Base-by-base conservation (phyloP, 148 eudicot species). In the Chenopodium suecicum region DNA sequence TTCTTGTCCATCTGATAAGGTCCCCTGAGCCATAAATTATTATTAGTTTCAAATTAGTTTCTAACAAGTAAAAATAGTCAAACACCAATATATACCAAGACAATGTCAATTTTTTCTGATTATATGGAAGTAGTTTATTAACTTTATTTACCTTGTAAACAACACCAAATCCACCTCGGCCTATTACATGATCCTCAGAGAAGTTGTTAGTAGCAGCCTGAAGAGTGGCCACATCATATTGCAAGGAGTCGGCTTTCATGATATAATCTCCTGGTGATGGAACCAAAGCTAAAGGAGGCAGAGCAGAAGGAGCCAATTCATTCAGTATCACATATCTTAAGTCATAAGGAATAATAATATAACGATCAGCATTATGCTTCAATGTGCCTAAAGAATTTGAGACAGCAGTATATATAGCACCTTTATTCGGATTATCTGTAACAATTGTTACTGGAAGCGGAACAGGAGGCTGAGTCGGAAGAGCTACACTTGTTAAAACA, bases 101-200 rank as follows among this genome's bases (percentile, higher is more conserved):
- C 54, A 48, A 48, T 50, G 54, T 50, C 54, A 50, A 12, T 11
- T 12, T 50, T 2, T 13, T 17, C 62, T 13, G 22, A 56, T 4
- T 56, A 56, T 17, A 17, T 27, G 19, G 41, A 12, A 66, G 27
- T 67, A 58, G 14, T 7, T 56, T 20, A 54, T 16, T 75, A 22
- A 75, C 64, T 7, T 56, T 20, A 75, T 16, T 75, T 34, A 75
- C 64, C 63, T 75, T 75, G 9, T 75, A 75, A 60, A 32, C 78
- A 75, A 29, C 63, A 75, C 47, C 78, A 58, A 75, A 75, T 34
- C 78, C 78, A 31, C 48, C 63, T 19, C 16, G 64, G 23, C 44
- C 46, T 31, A 75, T 17, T 13, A 29, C 29, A 16, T 58, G 78
- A 25, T 54, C 25, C 20, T 50, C 65, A 11, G 20, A n/a, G 77